Evolutionary conservation across 2,329 filamentous ascomycete species (phyloP).

Genomic region (Exserohilum rostratum): DNA sequence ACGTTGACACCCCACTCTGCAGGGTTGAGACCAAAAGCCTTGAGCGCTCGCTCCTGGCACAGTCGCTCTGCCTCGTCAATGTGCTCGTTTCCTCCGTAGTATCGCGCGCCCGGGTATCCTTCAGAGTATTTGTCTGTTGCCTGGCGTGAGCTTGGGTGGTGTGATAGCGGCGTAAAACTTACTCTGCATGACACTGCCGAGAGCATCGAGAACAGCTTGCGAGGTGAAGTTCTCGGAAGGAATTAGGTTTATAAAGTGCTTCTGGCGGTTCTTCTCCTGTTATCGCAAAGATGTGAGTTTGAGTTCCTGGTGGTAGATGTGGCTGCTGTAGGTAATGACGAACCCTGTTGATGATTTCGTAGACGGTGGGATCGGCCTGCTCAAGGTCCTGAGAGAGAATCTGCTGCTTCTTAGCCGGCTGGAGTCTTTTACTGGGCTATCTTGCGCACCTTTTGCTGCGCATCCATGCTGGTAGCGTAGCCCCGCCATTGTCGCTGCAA

Average conservation of each 20-base stretch:
- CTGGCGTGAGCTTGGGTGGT: slow-evolving; percentile 47
- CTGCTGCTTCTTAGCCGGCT: slow-evolving; percentile 53
- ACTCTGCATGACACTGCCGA: slow-evolving; percentile 66
- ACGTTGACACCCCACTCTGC: slow-evolving; percentile 99
- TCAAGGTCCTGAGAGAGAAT: slow-evolving; percentile 79
- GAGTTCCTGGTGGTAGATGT: slow-evolving; percentile 13
- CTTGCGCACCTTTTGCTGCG: slow-evolving; percentile 55
- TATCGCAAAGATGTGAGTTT: slow-evolving; percentile 24
- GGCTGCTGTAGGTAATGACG: slow-evolving; percentile 23
- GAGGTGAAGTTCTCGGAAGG: slow-evolving; percentile 99
- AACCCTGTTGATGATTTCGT: slow-evolving; percentile 89
- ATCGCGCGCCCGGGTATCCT: slow-evolving; percentile 95
- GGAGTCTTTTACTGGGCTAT: neutral
- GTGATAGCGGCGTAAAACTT: slow-evolving; percentile 64
- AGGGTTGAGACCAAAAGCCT: slow-evolving; percentile 84
- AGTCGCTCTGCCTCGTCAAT: slow-evolving; percentile 95
- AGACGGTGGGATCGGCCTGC: slow-evolving; percentile 85
- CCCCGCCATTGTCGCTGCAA: slow-evolving; percentile 47
- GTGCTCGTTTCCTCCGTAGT: slow-evolving; percentile 99
- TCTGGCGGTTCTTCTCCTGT: slow-evolving; percentile 93
- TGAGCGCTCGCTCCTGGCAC: slow-evolving; percentile 91
- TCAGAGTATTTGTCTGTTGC: slow-evolving; percentile 93
- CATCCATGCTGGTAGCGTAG: slow-evolving; percentile 52
- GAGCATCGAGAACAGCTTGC: slow-evolving; percentile 94
- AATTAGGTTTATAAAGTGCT: slow-evolving; percentile 99